Evolutionary conservation across 179 eudicot species (phyloP), one percentile per base, ranked within the genome.

Genomic region (Gypsophila paniculata): DNA sequence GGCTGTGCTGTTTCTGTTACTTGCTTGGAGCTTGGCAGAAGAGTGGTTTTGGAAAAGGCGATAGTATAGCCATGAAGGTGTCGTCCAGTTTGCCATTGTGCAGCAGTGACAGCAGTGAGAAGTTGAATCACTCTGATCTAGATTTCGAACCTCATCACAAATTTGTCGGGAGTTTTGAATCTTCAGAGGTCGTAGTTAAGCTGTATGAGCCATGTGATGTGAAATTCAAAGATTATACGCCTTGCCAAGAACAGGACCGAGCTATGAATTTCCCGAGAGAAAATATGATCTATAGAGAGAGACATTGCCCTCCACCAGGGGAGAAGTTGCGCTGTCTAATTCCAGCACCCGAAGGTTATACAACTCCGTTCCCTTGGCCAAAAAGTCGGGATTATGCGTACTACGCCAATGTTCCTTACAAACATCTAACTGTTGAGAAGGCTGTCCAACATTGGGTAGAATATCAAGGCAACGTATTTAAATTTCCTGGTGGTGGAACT

Each of bases 391-490:
- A 85, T 78, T 85, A 83, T 77, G 87, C 39, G 10, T 70, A 81
- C 72, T 83, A 80, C 74, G 86, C 86, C 15, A 83, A 81, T 81
- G 86, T 87, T 74, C 88, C 90, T 67, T 81, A 86, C 68, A 87
- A 87, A 73, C 84, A 77, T 74, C 75, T 86, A 72, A 82, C 88
- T 8, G 83, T 79, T 61, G 86, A 82, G 79, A 86, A 86, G 84
- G 86, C 88, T 69, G 82, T 32, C 32, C 90, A 87, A 74, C 86
- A 87, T 72, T 87, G 88, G 90, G 86, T 87, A 15, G 85, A 87
- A 65, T 83, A 53, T 80, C 72, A 81, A 72, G 88, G 85, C 68
- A 63, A 83, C 67, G 84, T 85, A 4, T 83, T 87, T 58, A 81
- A 77, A 61, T 83, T 87, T 70, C 90, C 87, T 3, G 86, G 88